phyloP scores from a whole-genome alignment of 176 grass and related monocot species.

The Oryza australiensis region DNA sequence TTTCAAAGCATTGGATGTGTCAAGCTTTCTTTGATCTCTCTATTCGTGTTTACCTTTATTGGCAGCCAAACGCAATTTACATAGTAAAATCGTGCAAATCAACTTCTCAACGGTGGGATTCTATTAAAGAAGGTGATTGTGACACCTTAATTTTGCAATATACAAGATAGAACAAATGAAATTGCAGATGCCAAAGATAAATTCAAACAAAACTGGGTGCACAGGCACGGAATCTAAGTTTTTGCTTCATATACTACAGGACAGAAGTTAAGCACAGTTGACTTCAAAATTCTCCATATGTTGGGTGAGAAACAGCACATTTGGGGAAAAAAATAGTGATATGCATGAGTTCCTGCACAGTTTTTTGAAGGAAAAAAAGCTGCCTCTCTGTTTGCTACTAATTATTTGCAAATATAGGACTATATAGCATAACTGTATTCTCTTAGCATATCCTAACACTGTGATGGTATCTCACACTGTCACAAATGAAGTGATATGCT shows the following conservation, averaged over 20 bases:
- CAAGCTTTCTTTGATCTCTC: background rate
- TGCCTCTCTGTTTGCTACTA: background rate
- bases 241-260: slow-evolving; percentile 9
- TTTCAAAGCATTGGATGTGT: background rate
- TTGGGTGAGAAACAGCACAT: slow-evolving; percentile 1
- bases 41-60: slow-evolving; percentile 2
- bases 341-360: background rate
- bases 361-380: background rate
- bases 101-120: slow-evolving; percentile 11
- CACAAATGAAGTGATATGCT: background rate
- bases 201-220: background rate
- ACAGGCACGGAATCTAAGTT: background rate
- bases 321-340: background rate
- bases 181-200: slow-evolving; percentile 29
- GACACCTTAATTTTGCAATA: background rate
- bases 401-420: background rate
- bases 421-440: background rate
- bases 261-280: background rate
- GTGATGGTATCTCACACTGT: background rate
- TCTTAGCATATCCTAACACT: background rate
- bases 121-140: background rate
- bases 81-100: slow-evolving; percentile 8
- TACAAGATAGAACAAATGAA: background rate
- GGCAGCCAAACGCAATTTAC: background rate
- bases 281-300: background rate